phyloP scores from a whole-genome alignment of 78 protist genomes.

The Bodo saltans region DNA sequence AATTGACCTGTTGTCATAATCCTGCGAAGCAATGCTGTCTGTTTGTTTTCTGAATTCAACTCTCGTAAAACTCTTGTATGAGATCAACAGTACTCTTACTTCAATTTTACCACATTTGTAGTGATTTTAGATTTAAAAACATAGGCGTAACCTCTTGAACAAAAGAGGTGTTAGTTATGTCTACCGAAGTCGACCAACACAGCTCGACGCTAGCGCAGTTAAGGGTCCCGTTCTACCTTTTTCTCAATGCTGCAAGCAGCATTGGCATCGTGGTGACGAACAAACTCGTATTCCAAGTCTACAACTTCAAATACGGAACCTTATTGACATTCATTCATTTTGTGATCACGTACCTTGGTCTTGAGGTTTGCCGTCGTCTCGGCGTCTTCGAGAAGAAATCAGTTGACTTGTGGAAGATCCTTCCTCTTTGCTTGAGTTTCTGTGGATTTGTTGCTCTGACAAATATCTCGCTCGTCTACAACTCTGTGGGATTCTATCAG shows the following conservation, averaged over 20 bases:
- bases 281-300: conserved; percentile 19
- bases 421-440: conserved; percentile 8
- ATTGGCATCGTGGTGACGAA: conserved; percentile 25
- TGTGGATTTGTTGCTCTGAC: conserved; percentile 44
- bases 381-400: background rate
- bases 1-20: too few relatives aligned
- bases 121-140: too few relatives aligned
- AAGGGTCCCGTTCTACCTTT: background rate
- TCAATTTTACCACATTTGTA: too few relatives aligned
- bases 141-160: too few relatives aligned
- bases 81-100: too few relatives aligned
- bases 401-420: background rate
- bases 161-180: too few relatives aligned
- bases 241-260: conserved; percentile 1
- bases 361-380: background rate
- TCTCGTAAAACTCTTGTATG: too few relatives aligned
- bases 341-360: background rate
- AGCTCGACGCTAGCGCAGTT: too few relatives aligned
- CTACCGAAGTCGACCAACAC: too few relatives aligned
- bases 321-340: conserved; percentile 25
- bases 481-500: conserved; percentile 64
- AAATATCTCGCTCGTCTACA: conserved; percentile 42
- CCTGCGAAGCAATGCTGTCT: too few relatives aligned
- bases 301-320: conserved; percentile 30
- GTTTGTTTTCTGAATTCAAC: too few relatives aligned